Evolutionary conservation across 2,329 filamentous ascomycete species (phyloP), one percentile per base, ranked within the genome.

Genomic region (Teratosphaeria epicoccoides): DNA sequence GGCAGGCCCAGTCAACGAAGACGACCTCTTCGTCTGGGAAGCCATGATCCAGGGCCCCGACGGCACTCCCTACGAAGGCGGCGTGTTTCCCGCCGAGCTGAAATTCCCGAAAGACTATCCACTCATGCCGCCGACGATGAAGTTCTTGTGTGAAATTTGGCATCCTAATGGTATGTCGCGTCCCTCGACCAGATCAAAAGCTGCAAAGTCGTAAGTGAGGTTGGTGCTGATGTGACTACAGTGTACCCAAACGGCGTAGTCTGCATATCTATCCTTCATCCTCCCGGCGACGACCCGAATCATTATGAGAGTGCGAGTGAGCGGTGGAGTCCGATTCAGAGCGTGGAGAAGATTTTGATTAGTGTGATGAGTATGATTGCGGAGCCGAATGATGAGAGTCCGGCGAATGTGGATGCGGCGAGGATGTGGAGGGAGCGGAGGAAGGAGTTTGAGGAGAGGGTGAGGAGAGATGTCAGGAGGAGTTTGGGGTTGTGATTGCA

Each of bases 351-450:
- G 76, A 97, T 97, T 61, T 76, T 97, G 60, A 89, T 97, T 52
- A 89, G 84, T 46, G 91, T 97, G 55, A 97, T 97, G 85, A 95
- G 88, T 71, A 97, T 97, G 90, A 80, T 97, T 45, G 90, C 90
- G 1, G 90, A 95, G 72, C 90, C 91, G 54, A 97, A 97, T 70
- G 91, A 97, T 66, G 91, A 97, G 77, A 93, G 86, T 58, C 91
- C 91, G 0, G 91, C 91, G 52, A 97, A 97, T 66, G 87, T 97
- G 43, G 91, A 97, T 73, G 91, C 91, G 0, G 91, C 90, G 53
- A 88, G 93, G 74, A 88, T 95, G 85, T 97, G 91, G 90, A 80
- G 91, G 56, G 90, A 96, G 63, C 77, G 84, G 56, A 80, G 89
- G 58, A 66, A 73, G 20, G 87, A 94, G 67, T 98, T 96, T 72